phyloP scores from a whole-genome alignment of 208 protist species.

The Trypanosoma melophagium region DNA sequence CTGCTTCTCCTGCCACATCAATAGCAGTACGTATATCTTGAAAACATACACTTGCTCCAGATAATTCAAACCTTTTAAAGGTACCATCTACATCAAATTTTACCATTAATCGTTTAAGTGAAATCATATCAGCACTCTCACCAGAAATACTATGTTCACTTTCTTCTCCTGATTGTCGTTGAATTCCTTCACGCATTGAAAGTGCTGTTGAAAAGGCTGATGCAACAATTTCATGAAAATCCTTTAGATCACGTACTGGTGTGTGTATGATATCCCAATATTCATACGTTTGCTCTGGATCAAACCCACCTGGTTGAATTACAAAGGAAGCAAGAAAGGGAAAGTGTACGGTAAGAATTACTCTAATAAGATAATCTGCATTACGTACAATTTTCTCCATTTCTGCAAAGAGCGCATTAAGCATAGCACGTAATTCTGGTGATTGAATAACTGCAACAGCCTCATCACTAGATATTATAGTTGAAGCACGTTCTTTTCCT shows the following conservation, averaged over 20 bases:
- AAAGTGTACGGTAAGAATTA: constrained; percentile 61
- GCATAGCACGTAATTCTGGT: constrained; percentile 57
- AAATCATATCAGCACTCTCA: constrained; percentile 5
- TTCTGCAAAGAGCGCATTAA: constrained; percentile 73
- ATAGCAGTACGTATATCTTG: constrained; percentile 14
- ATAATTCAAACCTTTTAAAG: not conserved
- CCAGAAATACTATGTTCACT: not conserved
- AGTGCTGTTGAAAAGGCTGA: constrained; percentile 14
- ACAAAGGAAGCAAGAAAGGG: constrained; percentile 67
- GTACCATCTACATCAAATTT: constrained; percentile 22
- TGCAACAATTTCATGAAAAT: constrained; percentile 41
- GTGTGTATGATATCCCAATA: constrained; percentile 48
- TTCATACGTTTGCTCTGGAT: constrained; percentile 35
- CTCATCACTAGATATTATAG: constrained; percentile 71
- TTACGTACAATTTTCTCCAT: constrained; percentile 85
- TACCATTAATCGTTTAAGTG: constrained; percentile 14
- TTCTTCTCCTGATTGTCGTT: not conserved
- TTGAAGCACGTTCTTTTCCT: constrained; percentile 55
- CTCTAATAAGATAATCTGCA: constrained; percentile 69
- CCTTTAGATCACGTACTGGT: constrained; percentile 29
- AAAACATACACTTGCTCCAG: constrained; percentile 9
- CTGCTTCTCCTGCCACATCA: constrained; percentile 6
- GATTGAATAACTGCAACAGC: constrained; percentile 63
- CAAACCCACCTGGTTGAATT: constrained; percentile 43
- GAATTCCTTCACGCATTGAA: not conserved